Evolutionary conservation across 306 rosid species (phyloP).

Genomic region (Abrus pulchellus): DNA sequence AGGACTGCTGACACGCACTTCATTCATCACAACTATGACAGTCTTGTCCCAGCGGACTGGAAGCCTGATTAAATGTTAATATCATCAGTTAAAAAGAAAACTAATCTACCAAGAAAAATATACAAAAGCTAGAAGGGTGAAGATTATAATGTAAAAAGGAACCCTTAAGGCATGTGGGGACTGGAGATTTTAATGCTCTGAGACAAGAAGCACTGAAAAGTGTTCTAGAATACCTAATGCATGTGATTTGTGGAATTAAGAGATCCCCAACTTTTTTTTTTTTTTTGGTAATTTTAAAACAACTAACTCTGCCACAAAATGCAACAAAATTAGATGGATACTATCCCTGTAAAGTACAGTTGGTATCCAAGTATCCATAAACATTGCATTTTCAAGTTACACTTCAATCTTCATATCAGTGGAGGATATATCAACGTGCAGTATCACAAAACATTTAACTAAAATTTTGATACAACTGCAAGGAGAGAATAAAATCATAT

Average conservation of each 20-base stretch:
- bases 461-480: slow-evolving; percentile 17
- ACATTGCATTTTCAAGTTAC: slow-evolving; percentile 7
- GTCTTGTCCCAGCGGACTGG: slow-evolving; percentile 99
- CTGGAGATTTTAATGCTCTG: background rate
- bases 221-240: background rate
- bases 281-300: background rate
- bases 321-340: background rate
- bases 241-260: background rate
- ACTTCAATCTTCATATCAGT: background rate
- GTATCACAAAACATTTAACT: slow-evolving; percentile 16
- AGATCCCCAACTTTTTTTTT: background rate
- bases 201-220: slow-evolving; percentile 11
- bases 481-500: slow-evolving; percentile 1
- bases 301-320: background rate
- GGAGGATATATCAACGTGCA: slow-evolving; percentile 28
- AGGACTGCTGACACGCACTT: slow-evolving; percentile 91
- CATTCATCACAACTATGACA: slow-evolving; percentile 93
- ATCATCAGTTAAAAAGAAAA: slow-evolving; percentile 37
- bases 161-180: background rate
- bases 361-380: slow-evolving; percentile 16
- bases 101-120: background rate
- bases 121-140: slow-evolving; percentile 1
- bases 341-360: slow-evolving; percentile 19
- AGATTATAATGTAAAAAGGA: background rate
- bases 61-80: slow-evolving; percentile 69